Evolutionary conservation across 2,329 filamentous ascomycete genomes (phyloP).

Genomic region (Didymella pomorum): DNA sequence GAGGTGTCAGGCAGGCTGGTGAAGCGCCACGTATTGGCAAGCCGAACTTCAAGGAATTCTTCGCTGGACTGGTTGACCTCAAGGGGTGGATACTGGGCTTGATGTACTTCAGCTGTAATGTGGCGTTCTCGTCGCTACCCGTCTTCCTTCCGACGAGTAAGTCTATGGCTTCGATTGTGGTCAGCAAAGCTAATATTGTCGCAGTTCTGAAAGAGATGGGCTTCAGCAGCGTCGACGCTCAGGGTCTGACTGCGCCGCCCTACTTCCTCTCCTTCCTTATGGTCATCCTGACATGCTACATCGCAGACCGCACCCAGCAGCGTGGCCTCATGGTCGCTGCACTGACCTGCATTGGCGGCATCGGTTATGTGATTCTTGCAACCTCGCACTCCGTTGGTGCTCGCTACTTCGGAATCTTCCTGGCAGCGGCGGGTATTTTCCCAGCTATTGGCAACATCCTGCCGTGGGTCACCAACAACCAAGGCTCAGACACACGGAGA

Average conservation of each 20-base stretch:
- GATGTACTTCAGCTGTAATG: constrained; percentile 51
- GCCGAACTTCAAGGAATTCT: constrained; percentile 41
- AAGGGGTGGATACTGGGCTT: constrained; percentile 49
- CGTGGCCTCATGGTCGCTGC: constrained; percentile 67
- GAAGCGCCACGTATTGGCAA: constrained; percentile 37
- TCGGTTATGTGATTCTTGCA: constrained; percentile 72
- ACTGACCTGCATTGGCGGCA: constrained; percentile 64
- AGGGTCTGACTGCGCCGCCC: constrained; percentile 75
- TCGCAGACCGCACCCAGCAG: constrained; percentile 72
- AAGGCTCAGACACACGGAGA: constrained; percentile 72
- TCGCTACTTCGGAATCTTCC: constrained; percentile 62
- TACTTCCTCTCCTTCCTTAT: constrained; percentile 73
- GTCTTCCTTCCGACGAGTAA: constrained; percentile 54
- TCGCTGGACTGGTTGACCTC: constrained; percentile 39
- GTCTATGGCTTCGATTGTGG: neutral
- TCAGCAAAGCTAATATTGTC: neutral
- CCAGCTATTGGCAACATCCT: constrained; percentile 74
- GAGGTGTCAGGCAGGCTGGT: constrained; percentile 45
- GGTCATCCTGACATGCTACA: constrained; percentile 67
- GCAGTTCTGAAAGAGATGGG: constrained; percentile 65
- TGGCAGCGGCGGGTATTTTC: constrained; percentile 69
- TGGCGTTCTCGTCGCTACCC: constrained; percentile 62
- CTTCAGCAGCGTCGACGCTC: constrained; percentile 70
- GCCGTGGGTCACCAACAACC: constrained; percentile 74
- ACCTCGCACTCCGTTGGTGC: constrained; percentile 60